phyloP scores from a whole-genome alignment of 352 stramenopile genomes.

The Phytophthora multivora region DNA sequence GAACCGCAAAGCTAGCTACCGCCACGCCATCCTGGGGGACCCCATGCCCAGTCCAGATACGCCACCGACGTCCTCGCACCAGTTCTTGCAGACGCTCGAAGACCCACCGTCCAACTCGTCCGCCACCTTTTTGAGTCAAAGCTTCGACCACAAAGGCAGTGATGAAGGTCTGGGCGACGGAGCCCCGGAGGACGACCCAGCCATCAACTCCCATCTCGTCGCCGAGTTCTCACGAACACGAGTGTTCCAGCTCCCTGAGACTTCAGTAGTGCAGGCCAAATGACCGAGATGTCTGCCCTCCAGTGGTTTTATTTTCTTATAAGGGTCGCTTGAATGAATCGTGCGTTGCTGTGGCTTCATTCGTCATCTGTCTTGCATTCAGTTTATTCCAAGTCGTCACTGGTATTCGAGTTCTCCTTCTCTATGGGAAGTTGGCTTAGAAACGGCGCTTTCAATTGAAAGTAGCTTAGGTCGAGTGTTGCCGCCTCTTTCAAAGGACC shows the following conservation, averaged over 20 bases:
- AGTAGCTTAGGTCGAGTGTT: conserved; percentile 49
- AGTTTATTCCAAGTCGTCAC: background rate
- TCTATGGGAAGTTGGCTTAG: background rate
- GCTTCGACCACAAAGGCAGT: conserved; percentile 50
- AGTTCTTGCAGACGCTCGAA: conserved; percentile 63
- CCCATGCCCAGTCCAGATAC: conserved; percentile 53
- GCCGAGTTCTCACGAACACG: conserved; percentile 52
- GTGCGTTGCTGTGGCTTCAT: conserved; percentile 7
- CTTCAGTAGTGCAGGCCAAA: conserved; percentile 20
- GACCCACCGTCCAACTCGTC: conserved; percentile 61
- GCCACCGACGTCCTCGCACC: conserved; percentile 41
- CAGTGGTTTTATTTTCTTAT: conserved; percentile 26
- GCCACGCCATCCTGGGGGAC: conserved; percentile 71
- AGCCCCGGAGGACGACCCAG: conserved; percentile 59
- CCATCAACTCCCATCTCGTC: conserved; percentile 51
- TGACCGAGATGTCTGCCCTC: conserved; percentile 8
- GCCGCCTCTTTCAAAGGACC: conserved; percentile 61
- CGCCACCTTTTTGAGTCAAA: conserved; percentile 61
- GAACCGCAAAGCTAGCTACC: conserved; percentile 80
- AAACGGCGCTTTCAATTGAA: conserved; percentile 23
- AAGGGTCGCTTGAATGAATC: conserved; percentile 27
- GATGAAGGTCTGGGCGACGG: conserved; percentile 35
- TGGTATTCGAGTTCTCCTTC: background rate
- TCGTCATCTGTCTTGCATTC: background rate
- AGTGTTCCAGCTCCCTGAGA: conserved; percentile 18